Percentiles rank a stretch among this genome's conserved stretches.
phyloP scores from a whole-genome alignment of 805 yeast genomes.

The Wickerhamiella cacticola region DNA sequence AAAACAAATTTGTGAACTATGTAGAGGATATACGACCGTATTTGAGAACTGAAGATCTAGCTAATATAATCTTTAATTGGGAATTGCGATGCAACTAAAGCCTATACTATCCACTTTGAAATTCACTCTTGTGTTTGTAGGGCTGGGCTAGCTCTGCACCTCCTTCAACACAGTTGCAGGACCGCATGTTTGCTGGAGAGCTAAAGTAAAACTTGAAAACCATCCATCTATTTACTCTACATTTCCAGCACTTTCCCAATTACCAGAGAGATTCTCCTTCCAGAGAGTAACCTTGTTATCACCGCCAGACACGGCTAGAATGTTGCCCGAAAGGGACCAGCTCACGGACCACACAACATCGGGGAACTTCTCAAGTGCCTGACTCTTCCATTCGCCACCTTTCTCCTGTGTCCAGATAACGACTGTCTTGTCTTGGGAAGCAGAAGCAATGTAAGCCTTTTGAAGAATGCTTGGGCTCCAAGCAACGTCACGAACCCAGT shows the following conservation, averaged over 20 bases:
- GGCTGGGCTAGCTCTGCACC: too few relatives aligned
- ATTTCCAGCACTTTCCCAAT: constrained; percentile 97
- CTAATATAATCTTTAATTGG: too few relatives aligned
- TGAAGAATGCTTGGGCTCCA: constrained; percentile 92
- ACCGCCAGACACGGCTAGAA: constrained; percentile 90
- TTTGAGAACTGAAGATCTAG: too few relatives aligned
- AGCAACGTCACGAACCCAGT: constrained; percentile 98
- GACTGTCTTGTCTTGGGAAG: constrained; percentile 92
- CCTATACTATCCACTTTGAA: too few relatives aligned
- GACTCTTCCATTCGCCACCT: constrained; percentile 64
- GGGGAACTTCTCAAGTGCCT: constrained; percentile 68
- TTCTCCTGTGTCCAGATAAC: constrained; percentile 86
- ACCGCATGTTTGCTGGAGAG: too few relatives aligned
- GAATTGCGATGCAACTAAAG: too few relatives aligned
- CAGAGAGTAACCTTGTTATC: constrained; percentile 92
- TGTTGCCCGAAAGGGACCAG: constrained; percentile 94
- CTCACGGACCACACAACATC: constrained; percentile 98
- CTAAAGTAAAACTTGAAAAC: background rate
- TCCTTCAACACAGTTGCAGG: too few relatives aligned
- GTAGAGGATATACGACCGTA: too few relatives aligned
- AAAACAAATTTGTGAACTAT: background rate
- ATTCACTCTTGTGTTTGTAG: too few relatives aligned
- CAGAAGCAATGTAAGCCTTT: constrained; percentile 85
- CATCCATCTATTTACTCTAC: constrained; percentile 47
- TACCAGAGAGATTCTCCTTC: constrained; percentile 87